These are phyloP conservation scores for Citeromyces siamensis DNA, from an alignment of 1,139 yeast genomes.

Conservation along the genomic window DNA sequence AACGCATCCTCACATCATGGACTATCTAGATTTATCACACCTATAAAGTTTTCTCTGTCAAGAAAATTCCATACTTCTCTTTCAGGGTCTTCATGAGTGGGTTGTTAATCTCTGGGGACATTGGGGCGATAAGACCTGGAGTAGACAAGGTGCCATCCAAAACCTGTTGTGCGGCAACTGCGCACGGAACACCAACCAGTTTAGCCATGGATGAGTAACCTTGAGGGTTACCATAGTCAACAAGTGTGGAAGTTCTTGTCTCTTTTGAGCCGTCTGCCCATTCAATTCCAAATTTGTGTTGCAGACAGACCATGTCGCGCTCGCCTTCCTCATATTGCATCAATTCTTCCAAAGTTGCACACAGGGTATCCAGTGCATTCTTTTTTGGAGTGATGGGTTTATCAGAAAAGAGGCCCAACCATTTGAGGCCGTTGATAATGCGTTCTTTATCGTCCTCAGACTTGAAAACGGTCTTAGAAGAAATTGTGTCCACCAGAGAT, in stretches of 20 bases:
- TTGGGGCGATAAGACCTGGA: conserved; percentile 89
- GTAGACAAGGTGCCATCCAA: conserved; percentile 68
- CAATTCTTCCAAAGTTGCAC: conserved; percentile 90
- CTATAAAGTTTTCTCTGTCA: conserved; percentile 70
- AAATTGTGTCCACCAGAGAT: conserved; percentile 68
- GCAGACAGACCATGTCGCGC: conserved; percentile 89
- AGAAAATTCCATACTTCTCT: conserved; percentile 78
- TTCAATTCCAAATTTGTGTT: conserved; percentile 95
- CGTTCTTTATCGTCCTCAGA: conserved; percentile 74
- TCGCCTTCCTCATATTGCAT: conserved; percentile 96
- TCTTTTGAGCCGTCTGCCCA: conserved; percentile 91
- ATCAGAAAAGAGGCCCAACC: conserved; percentile 89
- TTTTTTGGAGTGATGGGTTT: conserved; percentile 75
- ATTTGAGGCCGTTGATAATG: conserved; percentile 77
- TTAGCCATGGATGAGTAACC: conserved; percentile 99
- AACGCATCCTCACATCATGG: too few species aligned
- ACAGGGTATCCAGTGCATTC: conserved; percentile 88
- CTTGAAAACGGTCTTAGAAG: conserved; percentile 70
- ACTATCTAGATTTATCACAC: too few species aligned
- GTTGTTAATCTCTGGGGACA: conserved; percentile 78
- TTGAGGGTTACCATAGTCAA: conserved; percentile 85
- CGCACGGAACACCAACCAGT: conserved; percentile 97
- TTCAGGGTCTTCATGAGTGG: conserved; percentile 87
- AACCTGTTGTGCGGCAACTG: conserved; percentile 85
- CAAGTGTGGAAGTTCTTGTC: conserved; percentile 89